Percentiles rank a stretch among this genome's conserved stretches.
Conservation (phyloP, 2,329 filamentous ascomycete species). For the Xenoacremonium recifei region DNA sequence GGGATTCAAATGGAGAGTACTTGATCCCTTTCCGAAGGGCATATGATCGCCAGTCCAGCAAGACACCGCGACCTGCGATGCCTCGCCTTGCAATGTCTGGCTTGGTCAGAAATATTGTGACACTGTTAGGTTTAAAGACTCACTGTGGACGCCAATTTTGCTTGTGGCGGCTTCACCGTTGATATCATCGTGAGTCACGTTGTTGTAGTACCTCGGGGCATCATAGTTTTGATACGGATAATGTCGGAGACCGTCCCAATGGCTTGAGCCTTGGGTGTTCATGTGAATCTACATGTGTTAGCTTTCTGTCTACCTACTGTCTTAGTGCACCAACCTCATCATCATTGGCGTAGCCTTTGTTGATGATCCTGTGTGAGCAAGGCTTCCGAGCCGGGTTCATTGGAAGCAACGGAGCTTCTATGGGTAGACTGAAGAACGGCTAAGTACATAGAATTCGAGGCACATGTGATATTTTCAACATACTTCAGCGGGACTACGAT, state of each 20-base stretch:
- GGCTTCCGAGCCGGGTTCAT: slow-evolving; percentile 16
- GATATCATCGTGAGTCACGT: too few species aligned
- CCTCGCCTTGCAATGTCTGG: neutral
- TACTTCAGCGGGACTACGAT: neutral
- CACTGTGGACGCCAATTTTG: too few species aligned
- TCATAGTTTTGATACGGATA: too few species aligned
- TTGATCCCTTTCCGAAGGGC: neutral
- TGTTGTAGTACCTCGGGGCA: too few species aligned
- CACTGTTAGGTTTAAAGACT: too few species aligned
- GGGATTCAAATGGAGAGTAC: neutral
- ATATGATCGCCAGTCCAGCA: neutral
- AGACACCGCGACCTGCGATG: neutral
- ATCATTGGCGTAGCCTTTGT: slow-evolving; percentile 19
- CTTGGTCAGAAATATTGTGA: too few species aligned
- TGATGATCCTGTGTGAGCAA: slow-evolving; percentile 15
- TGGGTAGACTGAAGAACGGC: slow-evolving; percentile 1
- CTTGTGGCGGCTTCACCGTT: too few species aligned
- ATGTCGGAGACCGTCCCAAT: too few species aligned
- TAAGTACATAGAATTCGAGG: neutral
- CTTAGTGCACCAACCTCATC: slow-evolving; percentile 19
- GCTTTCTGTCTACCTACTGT: too few species aligned
- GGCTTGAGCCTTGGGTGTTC: too few species aligned
- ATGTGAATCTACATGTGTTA: too few species aligned
- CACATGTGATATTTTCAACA: neutral
- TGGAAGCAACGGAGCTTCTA: slow-evolving; percentile 5